phyloP scores from a whole-genome alignment of 371 early-diverging fungal genomes.

The Apophysomyces variabilis region DNA sequence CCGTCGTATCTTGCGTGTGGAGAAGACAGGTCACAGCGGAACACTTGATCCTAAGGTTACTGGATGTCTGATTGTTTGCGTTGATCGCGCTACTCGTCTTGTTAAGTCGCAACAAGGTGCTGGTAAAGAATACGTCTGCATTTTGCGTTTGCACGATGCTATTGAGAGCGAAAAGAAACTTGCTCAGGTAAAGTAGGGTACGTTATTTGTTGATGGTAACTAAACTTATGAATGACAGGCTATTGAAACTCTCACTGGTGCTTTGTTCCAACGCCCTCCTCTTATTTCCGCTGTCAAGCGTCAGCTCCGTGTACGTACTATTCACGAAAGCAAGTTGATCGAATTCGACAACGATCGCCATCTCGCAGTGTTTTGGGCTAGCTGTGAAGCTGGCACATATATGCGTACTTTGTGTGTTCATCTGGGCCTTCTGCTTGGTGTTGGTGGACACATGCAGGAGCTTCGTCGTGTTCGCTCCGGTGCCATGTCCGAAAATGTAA shows the following conservation, averaged over 20 bases:
- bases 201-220: background rate
- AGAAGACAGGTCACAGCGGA: constrained; percentile 99
- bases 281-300: constrained; percentile 99
- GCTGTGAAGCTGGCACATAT: constrained; percentile 99
- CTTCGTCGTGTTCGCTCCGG: constrained; percentile 99
- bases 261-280: constrained; percentile 99
- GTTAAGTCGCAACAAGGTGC: constrained; percentile 99
- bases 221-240: constrained; percentile 47
- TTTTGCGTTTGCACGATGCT: constrained; percentile 95
- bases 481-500: constrained; percentile 84
- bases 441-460: constrained; percentile 99
- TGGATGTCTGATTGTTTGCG: constrained; percentile 98
- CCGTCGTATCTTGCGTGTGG: constrained; percentile 96
- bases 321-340: constrained; percentile 94
- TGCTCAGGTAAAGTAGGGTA: constrained; percentile 52
- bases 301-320: constrained; percentile 99
- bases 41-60: constrained; percentile 99
- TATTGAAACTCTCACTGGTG: constrained; percentile 96
- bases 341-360: constrained; percentile 98
- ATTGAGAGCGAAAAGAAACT: constrained; percentile 90
- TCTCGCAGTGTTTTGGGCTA: constrained; percentile 97
- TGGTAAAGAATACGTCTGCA: constrained; percentile 99
- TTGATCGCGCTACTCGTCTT: constrained; percentile 99
- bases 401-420: constrained; percentile 99
- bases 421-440: constrained; percentile 96